Evolutionary conservation across 2,329 filamentous ascomycete species (phyloP).

Genomic region (Fusarium pseudonygamai): DNA sequence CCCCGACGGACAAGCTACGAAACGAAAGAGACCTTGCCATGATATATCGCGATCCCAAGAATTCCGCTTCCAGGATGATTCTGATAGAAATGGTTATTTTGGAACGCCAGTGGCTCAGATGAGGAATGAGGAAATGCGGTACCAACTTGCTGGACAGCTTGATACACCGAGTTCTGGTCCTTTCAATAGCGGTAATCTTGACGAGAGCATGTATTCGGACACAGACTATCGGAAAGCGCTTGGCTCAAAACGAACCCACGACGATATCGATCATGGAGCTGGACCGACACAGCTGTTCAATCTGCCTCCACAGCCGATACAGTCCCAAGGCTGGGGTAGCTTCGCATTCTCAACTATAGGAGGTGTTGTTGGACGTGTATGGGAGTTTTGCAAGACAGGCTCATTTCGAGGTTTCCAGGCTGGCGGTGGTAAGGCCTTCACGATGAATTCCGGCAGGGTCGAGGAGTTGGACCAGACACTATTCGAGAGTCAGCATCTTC

Average conservation of each 20-base stretch:
- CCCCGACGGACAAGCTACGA: slow-evolving; percentile 45
- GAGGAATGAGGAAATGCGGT: slow-evolving; percentile 44
- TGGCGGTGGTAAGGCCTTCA: slow-evolving; percentile 80
- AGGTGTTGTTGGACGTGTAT: slow-evolving; percentile 78
- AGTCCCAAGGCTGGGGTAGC: slow-evolving; percentile 61
- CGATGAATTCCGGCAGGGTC: slow-evolving; percentile 52
- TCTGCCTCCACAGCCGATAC: slow-evolving; percentile 44
- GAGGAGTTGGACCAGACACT: slow-evolving; percentile 34
- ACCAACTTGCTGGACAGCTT: slow-evolving; percentile 64
- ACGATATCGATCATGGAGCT: slow-evolving; percentile 49
- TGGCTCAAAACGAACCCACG: slow-evolving; percentile 56
- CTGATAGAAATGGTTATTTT: slow-evolving; percentile 34
- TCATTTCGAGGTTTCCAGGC: slow-evolving; percentile 88
- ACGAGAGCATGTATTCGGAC: slow-evolving; percentile 67
- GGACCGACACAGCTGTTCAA: slow-evolving; percentile 48
- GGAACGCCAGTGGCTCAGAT: slow-evolving; percentile 32
- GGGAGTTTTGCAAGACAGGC: slow-evolving; percentile 80
- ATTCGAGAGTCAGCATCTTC: slow-evolving; percentile 38
- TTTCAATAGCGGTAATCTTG: slow-evolving; percentile 51
- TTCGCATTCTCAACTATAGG: slow-evolving; percentile 71
- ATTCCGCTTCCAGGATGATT: slow-evolving; percentile 31
- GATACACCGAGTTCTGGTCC: slow-evolving; percentile 55
- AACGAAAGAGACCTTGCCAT: slow-evolving; percentile 57
- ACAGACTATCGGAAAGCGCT: slow-evolving; percentile 64
- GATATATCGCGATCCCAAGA: slow-evolving; percentile 42